A percentile compares a stretch with the other conserved stretches of the same genome.
These are phyloP conservation scores for Aspergillus hancockii DNA, from an alignment of 495 filamentous ascomycete genomes.

Conservation along the genomic window DNA sequence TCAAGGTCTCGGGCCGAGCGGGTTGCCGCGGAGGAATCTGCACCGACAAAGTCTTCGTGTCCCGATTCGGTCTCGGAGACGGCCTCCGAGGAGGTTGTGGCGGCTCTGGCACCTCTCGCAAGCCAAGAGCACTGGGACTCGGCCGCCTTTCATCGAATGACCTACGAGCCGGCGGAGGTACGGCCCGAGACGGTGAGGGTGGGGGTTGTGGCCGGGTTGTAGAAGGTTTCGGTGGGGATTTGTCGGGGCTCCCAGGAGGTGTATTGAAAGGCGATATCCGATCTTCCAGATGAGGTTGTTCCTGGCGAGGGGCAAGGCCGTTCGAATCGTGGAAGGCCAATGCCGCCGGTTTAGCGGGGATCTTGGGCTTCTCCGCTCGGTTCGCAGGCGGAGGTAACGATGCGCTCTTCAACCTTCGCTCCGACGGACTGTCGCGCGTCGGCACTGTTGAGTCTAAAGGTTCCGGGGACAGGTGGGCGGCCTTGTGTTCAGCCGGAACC, in stretches of 20 bases:
- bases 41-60: constrained; percentile 36
- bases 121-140: constrained; percentile 12
- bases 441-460: constrained; percentile 25
- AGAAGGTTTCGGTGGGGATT: constrained; percentile 32
- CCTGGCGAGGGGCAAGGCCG: constrained; percentile 38
- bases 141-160: constrained; percentile 34
- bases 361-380: constrained; percentile 78
- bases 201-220: constrained; percentile 17
- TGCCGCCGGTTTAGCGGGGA: constrained; percentile 51
- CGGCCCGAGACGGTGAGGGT: constrained; percentile 23
- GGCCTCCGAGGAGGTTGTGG: constrained; percentile 31
- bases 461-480: constrained; percentile 51
- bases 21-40: constrained; percentile 34
- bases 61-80: constrained; percentile 28
- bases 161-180: constrained; percentile 25
- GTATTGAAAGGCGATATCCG: constrained; percentile 85
- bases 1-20: constrained; percentile 21
- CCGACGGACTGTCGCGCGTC: constrained; percentile 25
- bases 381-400: constrained; percentile 72
- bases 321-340: constrained; percentile 33
- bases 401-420: constrained; percentile 40
- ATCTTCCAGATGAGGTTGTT: constrained; percentile 44
- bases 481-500: constrained; percentile 54
- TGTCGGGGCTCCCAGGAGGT: constrained; percentile 77
- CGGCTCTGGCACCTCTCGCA: constrained; percentile 28